Evolutionary conservation across 257 asterid species (phyloP), one percentile per base, ranked within the genome.

Genomic region (Sherardia arvensis): DNA sequence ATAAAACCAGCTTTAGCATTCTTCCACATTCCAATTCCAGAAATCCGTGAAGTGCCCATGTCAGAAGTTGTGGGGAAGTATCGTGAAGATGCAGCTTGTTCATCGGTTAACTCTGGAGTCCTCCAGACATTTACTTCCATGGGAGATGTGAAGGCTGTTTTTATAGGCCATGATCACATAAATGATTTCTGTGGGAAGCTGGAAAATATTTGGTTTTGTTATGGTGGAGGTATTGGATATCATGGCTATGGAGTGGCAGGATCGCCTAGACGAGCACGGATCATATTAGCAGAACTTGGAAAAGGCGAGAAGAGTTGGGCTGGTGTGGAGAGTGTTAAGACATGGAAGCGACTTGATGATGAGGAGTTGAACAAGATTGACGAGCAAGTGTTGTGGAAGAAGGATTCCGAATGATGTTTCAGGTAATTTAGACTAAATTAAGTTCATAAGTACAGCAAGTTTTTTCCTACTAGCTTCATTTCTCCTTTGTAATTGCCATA

Each of bases 11-110:
- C 98, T 34, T 22, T 91, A 64, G 87, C 85, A 38, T 91, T 91
- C 84, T 91, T 91, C 78, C 98, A 91, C 85, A 91, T 91, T 63
- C 98, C 98, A 12, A 86, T 91, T 55, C 98, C 98, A 36, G 98
- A 91, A 83, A 66, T 91, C 26, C 84, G 71, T 62, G 81, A 76
- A 72, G 94, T 90, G n/a, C 92, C 96, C 27, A 36, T 88, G 60
- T 60, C 72, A 71, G 83, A 76, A 38, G 23, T 83, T 12, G 77
- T 88, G 61, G 98, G 98, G 38, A 64, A 62, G 0, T 78, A 84
- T 68, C 75, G 58, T 29, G 98, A 91, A 70, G 64, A 85, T 32
- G 67, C 76, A 21, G 95, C 98, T 4, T 86, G 95, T 66, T 91
- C 98, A 26, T 36, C 67, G 0, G 91, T 91, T 30, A 71, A 86